These are phyloP conservation scores for Omphalea diandra DNA, from an alignment of 441 rosid genomes.

Conservation along the genomic window DNA sequence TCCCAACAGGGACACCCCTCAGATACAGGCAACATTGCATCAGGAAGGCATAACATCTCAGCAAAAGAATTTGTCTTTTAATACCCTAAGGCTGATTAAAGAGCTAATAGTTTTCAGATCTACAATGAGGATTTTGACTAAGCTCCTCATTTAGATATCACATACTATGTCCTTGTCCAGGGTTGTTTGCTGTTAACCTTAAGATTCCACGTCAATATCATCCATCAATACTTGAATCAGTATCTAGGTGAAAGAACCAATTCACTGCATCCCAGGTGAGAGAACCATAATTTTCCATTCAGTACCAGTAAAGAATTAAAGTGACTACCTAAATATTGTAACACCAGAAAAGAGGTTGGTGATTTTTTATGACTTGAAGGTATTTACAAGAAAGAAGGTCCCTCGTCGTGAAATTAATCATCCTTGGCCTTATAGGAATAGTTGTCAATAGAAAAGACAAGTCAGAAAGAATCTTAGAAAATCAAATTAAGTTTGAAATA, in stretches of 20 bases:
- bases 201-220: background rate
- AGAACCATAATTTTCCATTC: background rate
- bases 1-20: background rate
- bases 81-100: background rate
- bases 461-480: background rate
- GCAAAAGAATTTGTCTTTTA: background rate
- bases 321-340: background rate
- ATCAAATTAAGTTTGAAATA: background rate
- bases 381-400: background rate
- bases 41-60: background rate
- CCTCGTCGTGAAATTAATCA: background rate
- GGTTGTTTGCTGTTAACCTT: background rate
- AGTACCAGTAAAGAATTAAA: background rate
- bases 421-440: background rate
- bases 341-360: background rate
- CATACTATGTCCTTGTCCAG: background rate
- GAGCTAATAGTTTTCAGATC: background rate
- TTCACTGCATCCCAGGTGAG: background rate
- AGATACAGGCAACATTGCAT: background rate
- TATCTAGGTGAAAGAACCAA: background rate
- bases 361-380: background rate
- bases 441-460: slow-evolving; percentile 2
- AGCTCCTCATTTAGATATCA: background rate
- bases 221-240: background rate
- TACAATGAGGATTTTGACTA: background rate